These are phyloP conservation scores for Holtermannia corniformis DNA, from an alignment of 768 basidiomycete species.

Conservation along the genomic window DNA sequence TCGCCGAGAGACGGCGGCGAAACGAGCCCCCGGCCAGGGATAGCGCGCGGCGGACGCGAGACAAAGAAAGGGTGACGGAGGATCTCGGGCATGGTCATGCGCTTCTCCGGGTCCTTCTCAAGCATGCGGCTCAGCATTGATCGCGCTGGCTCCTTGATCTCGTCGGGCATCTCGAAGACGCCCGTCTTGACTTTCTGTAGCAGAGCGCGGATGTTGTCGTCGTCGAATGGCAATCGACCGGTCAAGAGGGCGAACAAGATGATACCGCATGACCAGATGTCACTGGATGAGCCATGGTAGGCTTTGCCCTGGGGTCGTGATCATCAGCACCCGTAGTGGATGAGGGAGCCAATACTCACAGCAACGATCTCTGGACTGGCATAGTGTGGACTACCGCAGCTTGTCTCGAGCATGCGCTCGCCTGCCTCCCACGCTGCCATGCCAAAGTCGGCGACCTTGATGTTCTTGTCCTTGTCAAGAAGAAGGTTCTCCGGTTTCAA, in stretches of 20 bases:
- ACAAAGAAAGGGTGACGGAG: constrained; percentile 68
- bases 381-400: constrained; percentile 91
- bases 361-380: constrained; percentile 81
- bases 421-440: constrained; percentile 85
- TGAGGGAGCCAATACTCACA: constrained; percentile 21
- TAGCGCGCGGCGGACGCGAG: constrained; percentile 45
- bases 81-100: constrained; percentile 77
- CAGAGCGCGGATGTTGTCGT: constrained; percentile 68
- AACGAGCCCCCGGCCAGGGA: constrained; percentile 37
- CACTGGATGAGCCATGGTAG: constrained; percentile 78
- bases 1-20: constrained; percentile 55
- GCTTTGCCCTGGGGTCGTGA: constrained; percentile 56
- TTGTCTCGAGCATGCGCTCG: constrained; percentile 58
- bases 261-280: constrained; percentile 96
- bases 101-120: constrained; percentile 57
- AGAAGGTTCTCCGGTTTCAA: constrained; percentile 90
- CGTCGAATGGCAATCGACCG: constrained; percentile 84
- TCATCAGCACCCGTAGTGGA: constrained; percentile 1
- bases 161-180: constrained; percentile 60
- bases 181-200: constrained; percentile 71
- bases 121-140: constrained; percentile 76
- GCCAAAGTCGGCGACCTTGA: constrained; percentile 96
- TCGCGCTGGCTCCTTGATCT: constrained; percentile 60
- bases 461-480: constrained; percentile 67
- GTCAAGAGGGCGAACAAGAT: constrained; percentile 82